Conservation (phyloP, 352 stramenopile genomes). For the Phytophthora colocasiae region DNA sequence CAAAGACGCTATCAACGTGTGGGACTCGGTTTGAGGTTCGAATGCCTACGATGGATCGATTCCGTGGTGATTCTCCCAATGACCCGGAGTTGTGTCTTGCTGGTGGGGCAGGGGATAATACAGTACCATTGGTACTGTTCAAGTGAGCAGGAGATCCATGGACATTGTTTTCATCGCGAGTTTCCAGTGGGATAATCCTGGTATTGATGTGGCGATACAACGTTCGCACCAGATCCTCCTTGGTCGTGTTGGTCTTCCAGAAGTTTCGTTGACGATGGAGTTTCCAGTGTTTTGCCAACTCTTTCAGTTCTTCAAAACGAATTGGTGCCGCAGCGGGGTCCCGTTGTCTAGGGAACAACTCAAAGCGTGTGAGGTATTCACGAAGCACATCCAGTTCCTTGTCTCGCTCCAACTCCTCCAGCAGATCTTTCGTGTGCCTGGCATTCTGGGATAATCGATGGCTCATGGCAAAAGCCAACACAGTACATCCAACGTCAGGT, state of each 20-base stretch:
- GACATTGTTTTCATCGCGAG: constrained; percentile 49
- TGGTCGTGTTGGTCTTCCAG: constrained; percentile 91
- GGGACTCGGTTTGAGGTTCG: constrained; percentile 25
- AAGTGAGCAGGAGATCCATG: constrained; percentile 21
- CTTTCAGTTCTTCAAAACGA: constrained; percentile 92
- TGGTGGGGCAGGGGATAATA: constrained; percentile 38
- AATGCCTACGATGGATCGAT: constrained; percentile 53
- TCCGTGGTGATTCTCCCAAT: constrained; percentile 56
- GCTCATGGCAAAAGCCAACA: constrained; percentile 53
- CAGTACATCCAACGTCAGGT: constrained; percentile 1
- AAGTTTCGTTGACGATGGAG: constrained; percentile 90
- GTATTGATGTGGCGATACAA: constrained; percentile 90
- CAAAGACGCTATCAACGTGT: constrained; percentile 62
- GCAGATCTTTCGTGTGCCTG: constrained; percentile 78
- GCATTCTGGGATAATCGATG: constrained; percentile 86
- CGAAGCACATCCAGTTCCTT: constrained; percentile 89
- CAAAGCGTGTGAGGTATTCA: constrained; percentile 82
- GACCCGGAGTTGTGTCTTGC: constrained; percentile 40
- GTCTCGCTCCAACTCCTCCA: constrained; percentile 87
- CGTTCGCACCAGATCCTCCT: constrained; percentile 88
- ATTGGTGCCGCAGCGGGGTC: constrained; percentile 81
- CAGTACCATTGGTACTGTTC: constrained; percentile 17
- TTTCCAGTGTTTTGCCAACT: constrained; percentile 92
- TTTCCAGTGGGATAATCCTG: constrained; percentile 80
- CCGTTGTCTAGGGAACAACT: constrained; percentile 79